Evolutionary conservation across 1,284 basidiomycete species (phyloP).

Genomic region (Blastosporella zonata): DNA sequence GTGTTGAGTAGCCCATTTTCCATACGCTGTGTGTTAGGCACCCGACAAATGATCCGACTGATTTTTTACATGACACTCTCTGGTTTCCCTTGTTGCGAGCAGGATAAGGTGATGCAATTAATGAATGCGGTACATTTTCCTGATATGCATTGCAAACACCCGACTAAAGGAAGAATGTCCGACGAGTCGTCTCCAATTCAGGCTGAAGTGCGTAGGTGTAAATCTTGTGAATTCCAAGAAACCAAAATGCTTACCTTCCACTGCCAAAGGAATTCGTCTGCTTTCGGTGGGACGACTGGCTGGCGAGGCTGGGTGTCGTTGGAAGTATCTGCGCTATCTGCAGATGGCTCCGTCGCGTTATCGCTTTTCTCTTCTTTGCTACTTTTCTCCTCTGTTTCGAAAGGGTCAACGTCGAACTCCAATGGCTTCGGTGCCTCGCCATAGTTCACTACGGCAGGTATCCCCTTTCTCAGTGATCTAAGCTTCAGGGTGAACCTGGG

Average conservation of each 20-base stretch:
- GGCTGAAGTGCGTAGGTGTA: conserved; percentile 43
- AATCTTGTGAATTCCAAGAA: neutral
- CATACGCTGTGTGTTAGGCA: too few relatives aligned
- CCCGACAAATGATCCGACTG: too few relatives aligned
- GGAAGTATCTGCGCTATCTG: conserved; percentile 16
- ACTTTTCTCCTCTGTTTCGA: conserved; percentile 34
- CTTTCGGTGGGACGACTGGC: conserved; percentile 45
- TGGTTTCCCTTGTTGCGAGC: too few relatives aligned
- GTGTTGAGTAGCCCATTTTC: too few relatives aligned
- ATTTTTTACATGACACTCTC: too few relatives aligned
- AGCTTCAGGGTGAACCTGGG: conserved; percentile 97
- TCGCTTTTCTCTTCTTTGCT: conserved; percentile 21
- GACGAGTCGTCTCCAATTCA: conserved; percentile 71
- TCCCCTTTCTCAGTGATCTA: conserved; percentile 83
- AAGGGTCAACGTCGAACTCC: conserved; percentile 55
- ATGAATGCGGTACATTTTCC: neutral
- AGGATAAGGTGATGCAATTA: neutral
- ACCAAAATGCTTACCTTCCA: conserved; percentile 64
- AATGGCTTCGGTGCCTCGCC: conserved; percentile 57
- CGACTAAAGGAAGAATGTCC: conserved; percentile 75
- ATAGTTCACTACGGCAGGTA: conserved; percentile 75
- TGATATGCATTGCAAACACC: neutral
- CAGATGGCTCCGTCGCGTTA: neutral
- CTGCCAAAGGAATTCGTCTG: conserved; percentile 73
- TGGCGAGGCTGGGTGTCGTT: conserved; percentile 13